Evolutionary conservation across 192 early-diverging fungal species (phyloP), one percentile per base, ranked within the genome.

Genomic region (Mortierella hygrophila): DNA sequence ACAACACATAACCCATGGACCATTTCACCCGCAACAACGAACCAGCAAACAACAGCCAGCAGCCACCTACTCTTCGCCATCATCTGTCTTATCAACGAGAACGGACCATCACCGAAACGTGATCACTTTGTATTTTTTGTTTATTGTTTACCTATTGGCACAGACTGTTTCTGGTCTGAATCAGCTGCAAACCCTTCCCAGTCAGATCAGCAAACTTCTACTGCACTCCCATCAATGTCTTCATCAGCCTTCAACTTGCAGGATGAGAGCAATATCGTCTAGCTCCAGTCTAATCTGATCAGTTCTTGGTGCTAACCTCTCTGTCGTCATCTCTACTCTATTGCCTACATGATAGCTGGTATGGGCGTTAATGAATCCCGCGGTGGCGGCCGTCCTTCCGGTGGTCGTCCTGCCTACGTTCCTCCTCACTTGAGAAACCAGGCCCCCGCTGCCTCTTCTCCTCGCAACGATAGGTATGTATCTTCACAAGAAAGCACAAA

Each of bases 291-390:
- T 65, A 65, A 65, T 65, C 60, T 65, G 60, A 65, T 65, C 60
- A 47, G 35, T 49, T 41, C 54, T 13, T 81, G 47, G 8, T 41
- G 20, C 46, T 49, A 40, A 78, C 72, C 32, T 29, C 35, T 76
- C 44, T 37, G 49, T 15, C 40, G 57, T 37, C 69, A 23, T 70
- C 65, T 83, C 46, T 70, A 72, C 8, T 72, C 74, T 69, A 32
- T 29, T 4, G 0, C 68, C 42, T 42, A 6, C 41, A 21, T 38
- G 0, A 71, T 92, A 94, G 94, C 94, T 94, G 92, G 90, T 82
- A 92, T 95, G 92, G 90, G 92, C 84, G 88, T 94, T 89, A 91
- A 92, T 90, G 91, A 91, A 72, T 87, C 89, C 44, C 92, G 89
- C 65, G 86, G 90, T 74, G 78, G 77, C 87, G 68, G 70, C 68